Evolutionary conservation across 371 early-diverging fungal species (phyloP), one percentile per base, ranked within the genome.

Genomic region (Mucor racemosus): DNA sequence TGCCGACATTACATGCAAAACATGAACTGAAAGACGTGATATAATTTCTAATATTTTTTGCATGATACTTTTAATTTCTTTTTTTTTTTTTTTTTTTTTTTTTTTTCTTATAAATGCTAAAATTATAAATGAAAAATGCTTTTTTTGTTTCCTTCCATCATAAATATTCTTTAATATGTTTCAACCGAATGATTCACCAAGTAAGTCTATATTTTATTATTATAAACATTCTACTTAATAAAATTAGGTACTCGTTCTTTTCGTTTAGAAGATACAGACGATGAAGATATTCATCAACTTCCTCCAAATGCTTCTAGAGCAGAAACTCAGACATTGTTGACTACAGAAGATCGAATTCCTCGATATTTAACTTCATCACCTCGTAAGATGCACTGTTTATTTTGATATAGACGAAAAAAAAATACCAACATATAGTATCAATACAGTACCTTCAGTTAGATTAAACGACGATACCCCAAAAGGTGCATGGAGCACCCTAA

Each of bases 401-500:
- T 0, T 4, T 46, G 44, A 58, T 38, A 11, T 38, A 38, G 1
- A 5, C 38, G 11, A n/a, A 36, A 26, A 4, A 7, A 6, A 38
- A 3, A 57, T 60, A 33, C 33, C 39, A 35, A 58, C 36, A 31
- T 38, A 11, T 11, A 38, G 11, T 38, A 11, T 38, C 9, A 11
- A 26, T 48, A 33, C 58, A 81, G 81, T 81, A 26, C 81, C 78
- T 31, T 78, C 81, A n/a, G 75, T 67, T 9, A 65, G 50, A 13
- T 33, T 76, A 3, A 58, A 15, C 36, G 72, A 68, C n/a, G 67
- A 71, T 21, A 14, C 67, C 9, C 79, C 77, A 3, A 80, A 75
- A 58, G 77, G 77, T 60, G 57, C 58, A 14, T 79, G 81, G 84
- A 66, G 62, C 13, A 62, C 69, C 7, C 55, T 84, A 11, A 86